phyloP scores from a whole-genome alignment of 768 basidiomycete genomes.

The Tricholoma sp. region DNA sequence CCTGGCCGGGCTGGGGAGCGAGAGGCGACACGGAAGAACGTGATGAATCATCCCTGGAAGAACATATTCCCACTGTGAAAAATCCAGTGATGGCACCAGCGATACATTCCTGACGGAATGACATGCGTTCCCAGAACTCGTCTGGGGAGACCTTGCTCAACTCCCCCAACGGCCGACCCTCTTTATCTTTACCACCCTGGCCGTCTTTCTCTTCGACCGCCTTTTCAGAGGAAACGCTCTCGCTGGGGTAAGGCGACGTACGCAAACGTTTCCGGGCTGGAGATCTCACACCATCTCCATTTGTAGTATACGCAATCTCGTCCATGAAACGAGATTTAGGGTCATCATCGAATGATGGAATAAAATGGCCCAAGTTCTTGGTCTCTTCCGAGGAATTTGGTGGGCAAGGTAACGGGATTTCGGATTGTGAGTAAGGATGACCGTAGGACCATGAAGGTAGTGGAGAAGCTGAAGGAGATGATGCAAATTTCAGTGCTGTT shows the following conservation, averaged over 20 bases:
- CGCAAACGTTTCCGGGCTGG: slow-evolving; percentile 58
- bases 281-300: slow-evolving; percentile 48
- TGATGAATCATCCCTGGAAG: slow-evolving; percentile 13
- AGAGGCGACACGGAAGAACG: slow-evolving; percentile 35
- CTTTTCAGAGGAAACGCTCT: slow-evolving; percentile 15
- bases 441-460: slow-evolving; percentile 61
- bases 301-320: slow-evolving; percentile 75
- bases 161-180: slow-evolving; percentile 45
- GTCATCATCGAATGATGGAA: slow-evolving; percentile 95
- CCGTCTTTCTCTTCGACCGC: slow-evolving; percentile 18
- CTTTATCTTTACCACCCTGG: slow-evolving; percentile 23
- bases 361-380: slow-evolving; percentile 59
- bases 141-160: slow-evolving; percentile 55
- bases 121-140: slow-evolving; percentile 98
- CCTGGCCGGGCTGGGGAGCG: slow-evolving; percentile 53
- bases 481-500: slow-evolving; percentile 43
- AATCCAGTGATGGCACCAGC: slow-evolving; percentile 91
- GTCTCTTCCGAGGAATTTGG: slow-evolving; percentile 20
- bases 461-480: slow-evolving; percentile 15
- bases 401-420: slow-evolving; percentile 43
- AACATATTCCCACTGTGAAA: slow-evolving; percentile 61
- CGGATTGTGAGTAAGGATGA: slow-evolving; percentile 66
- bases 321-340: slow-evolving; percentile 93
- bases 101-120: slow-evolving; percentile 91
- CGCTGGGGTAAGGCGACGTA: slow-evolving; percentile 23